Conservation (phyloP, 331 rosid genomes). For the Quercus lobata region DNA sequence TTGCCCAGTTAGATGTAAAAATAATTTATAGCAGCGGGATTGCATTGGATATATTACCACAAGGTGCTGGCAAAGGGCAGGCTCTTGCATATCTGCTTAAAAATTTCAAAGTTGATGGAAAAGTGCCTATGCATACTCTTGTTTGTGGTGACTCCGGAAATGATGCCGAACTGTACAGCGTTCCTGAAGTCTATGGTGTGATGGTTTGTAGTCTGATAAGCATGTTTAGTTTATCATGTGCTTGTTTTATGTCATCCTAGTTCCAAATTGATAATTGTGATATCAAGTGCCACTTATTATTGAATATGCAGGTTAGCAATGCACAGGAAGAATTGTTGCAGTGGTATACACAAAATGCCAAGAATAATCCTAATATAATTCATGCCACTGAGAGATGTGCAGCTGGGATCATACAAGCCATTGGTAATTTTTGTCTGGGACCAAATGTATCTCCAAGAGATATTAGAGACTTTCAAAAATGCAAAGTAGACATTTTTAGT, state of each 20-base stretch:
- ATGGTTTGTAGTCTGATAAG: conserved; percentile 44
- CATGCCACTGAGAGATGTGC: conserved; percentile 79
- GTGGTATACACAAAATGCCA: conserved; percentile 58
- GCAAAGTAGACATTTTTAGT: conserved; percentile 14
- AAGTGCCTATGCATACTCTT: conserved; percentile 53
- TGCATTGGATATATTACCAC: conserved; percentile 73
- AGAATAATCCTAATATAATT: conserved; percentile 35
- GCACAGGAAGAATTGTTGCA: conserved; percentile 69
- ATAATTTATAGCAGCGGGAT: conserved; percentile 68
- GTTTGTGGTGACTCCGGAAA: conserved; percentile 96
- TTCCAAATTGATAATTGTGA: conserved; percentile 11
- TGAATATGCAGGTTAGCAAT: conserved; percentile 57
- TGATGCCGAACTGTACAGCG: conserved; percentile 65
- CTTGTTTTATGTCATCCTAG: background rate
- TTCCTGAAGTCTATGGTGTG: conserved; percentile 68
- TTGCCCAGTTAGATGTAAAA: conserved; percentile 74
- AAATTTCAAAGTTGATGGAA: conserved; percentile 42
- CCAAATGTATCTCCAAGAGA: conserved; percentile 72
- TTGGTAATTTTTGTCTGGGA: conserved; percentile 64
- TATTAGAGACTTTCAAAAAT: conserved; percentile 28
- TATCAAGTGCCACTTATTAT: background rate
- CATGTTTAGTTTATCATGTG: conserved; percentile 1
- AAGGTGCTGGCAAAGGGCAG: conserved; percentile 78
- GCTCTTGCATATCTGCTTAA: conserved; percentile 65
- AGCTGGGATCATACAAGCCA: conserved; percentile 74